Percentiles rank a stretch among this genome's conserved stretches.
These are phyloP conservation scores for Pythium pyrilobum DNA, from an alignment of 352 stramenopile genomes.

Conservation along the genomic window DNA sequence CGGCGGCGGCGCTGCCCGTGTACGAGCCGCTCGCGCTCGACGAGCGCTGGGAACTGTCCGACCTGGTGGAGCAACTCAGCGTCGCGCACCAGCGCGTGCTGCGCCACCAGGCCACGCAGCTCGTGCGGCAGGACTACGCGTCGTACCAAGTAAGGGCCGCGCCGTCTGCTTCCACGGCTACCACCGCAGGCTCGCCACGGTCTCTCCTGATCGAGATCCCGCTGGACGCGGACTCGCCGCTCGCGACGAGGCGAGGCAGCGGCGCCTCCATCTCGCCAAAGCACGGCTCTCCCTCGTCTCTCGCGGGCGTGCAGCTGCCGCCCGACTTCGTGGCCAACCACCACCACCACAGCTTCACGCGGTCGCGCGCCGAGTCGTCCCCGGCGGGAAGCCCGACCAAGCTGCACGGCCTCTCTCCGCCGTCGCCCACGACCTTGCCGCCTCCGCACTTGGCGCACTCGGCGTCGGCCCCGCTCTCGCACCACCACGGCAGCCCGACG, in stretches of 20 bases:
- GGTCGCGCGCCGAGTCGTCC: constrained; percentile 25
- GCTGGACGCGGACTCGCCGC: neutral
- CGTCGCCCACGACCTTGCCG: neutral
- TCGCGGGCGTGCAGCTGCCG: constrained; percentile 10
- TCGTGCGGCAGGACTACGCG: constrained; percentile 34
- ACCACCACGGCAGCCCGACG: constrained; percentile 17
- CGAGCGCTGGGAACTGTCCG: constrained; percentile 64
- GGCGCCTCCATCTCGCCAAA: neutral
- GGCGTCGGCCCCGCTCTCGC: constrained; percentile 19
- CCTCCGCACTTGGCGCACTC: constrained; percentile 9
- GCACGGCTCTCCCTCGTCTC: constrained; percentile 9
- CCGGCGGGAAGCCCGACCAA: constrained; percentile 4
- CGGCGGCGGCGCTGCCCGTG: constrained; percentile 18
- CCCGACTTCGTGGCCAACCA: constrained; percentile 24
- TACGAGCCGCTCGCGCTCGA: constrained; percentile 30
- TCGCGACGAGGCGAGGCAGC: constrained; percentile 16
- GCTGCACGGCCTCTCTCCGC: neutral
- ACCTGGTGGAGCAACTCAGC: constrained; percentile 41
- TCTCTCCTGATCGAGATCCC: neutral
- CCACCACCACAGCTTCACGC: constrained; percentile 30
- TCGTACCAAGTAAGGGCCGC: neutral
- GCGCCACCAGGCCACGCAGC: constrained; percentile 32
- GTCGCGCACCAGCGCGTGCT: constrained; percentile 47
- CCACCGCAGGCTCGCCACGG: neutral
- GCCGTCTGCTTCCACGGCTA: neutral